Base-by-base conservation (phyloP, 345 rosid species). In the Atalantia buxifolia region DNA sequence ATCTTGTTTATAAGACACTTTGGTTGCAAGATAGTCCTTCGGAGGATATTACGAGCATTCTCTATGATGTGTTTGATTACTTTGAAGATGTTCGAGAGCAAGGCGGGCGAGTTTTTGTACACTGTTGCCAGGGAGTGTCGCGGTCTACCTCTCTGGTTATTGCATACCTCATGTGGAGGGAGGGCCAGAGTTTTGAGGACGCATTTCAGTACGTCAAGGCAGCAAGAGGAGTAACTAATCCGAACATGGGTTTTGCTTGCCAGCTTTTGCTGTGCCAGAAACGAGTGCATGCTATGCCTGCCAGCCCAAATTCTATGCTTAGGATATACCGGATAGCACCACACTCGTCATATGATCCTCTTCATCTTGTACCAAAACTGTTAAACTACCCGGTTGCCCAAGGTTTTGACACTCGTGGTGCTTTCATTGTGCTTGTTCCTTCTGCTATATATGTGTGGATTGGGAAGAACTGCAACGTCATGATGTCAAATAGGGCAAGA, bases 261-360 rank as follows among this genome's bases (percentile, higher is more conserved):
- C 93, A 91, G 78, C 95, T 91, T 80, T 76, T 91, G 78, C 93
- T 78, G 90, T 88, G 93, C 85, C 95, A 91, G 87, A 89, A 91
- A 84, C 80, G 95, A 71, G 95, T 88, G 6, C 92, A 91, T 73
- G 90, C 91, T 7, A 86, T 85, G 66, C 92, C 91, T 69, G 88
- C 95, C 48, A 88, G 89, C 81, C 89, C 89, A 0, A 84, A 81
- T 77, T 87, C 90, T 19, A 77, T 87, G 77, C 88, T 89, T 61
- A 83, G 95, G 84, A 76, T 91, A 82, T 91, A 87, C 73, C 78
- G 92, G 62, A 85, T 91, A 89, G 95, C 95, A 42, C 95, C 95
- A 30, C 95, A 91, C 81, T 91, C 95, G 1, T 82, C 95, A 3
- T 91, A 91, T 64, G 95, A 87, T 81, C 87, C 95, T 77, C 90